Evolutionary conservation across 495 filamentous ascomycete genomes (phyloP), one percentile per base, ranked within the genome.

Genomic region (Podospora australis): DNA sequence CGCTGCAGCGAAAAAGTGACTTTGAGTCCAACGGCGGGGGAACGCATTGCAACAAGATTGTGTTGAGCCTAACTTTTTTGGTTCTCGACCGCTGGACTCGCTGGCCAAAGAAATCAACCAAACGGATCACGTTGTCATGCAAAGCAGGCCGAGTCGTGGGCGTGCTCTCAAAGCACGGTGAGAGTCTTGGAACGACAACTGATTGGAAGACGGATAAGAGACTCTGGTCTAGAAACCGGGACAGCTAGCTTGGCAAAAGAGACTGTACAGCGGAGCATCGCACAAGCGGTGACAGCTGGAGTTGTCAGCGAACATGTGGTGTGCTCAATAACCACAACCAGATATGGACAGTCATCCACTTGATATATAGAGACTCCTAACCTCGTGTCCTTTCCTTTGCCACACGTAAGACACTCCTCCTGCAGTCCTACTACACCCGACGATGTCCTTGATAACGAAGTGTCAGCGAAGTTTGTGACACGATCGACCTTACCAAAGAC

Each of bases 101-200:
- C 17, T n/a, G 35, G 39, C 51, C 21, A 45, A 52, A 39, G 49
- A 42, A 29, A 38, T 48, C 44, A 21, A 36, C 56, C 46, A 55
- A 13, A 53, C 52, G 46, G 46, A 50, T 52, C 52, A 55, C 49
- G 46, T 50, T 53, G 46, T 29, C 21, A 21, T 42, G 39, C 25
- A 22, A 46, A 23, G 26, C 39, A 44, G 39, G 35, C 40, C 51
- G 34, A 53, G 45, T 45, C 40, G 45, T 20, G 34, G 39, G 52
- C 20, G 38, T 21, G 17, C 19, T n/a, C n/a, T 29, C 28, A 16
- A 45, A 32, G 48, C 42, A 44, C 4, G 29, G 20, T 28, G 22
- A 45, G 19, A 23, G 13, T 23, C 17, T 19, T 36, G 40, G 22
- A 8, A 4, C 22, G 23, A 23, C 22, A n/a, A 23, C 8, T 11